A percentile compares a stretch with the other conserved stretches of the same genome.
phyloP scores from a whole-genome alignment of 2,329 filamentous ascomycete species.

The Penicillium sp. region DNA sequence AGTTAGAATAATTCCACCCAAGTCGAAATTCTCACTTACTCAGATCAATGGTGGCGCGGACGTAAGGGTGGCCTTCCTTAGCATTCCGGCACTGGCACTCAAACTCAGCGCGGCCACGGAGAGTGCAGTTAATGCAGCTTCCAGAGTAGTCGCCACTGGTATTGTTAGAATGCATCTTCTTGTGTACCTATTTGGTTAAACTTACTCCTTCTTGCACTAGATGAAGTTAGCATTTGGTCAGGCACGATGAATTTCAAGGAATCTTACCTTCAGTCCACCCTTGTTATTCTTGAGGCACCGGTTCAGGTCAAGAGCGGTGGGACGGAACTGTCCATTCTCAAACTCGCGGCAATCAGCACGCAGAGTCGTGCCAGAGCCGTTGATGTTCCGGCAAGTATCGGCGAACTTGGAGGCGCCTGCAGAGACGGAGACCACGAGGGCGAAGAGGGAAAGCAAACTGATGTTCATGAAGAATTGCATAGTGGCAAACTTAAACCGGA shows the following conservation, averaged over 20 bases:
- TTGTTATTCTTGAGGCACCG: conserved; percentile 17
- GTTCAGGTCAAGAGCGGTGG: conserved; percentile 14
- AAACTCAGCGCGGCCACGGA: conserved; percentile 13
- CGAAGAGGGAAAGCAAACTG: conserved; percentile 12
- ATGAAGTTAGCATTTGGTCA: conserved; percentile 1
- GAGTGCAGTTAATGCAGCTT: conserved; percentile 16
- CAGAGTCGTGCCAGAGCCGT: conserved; percentile 9
- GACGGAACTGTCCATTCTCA: conserved; percentile 10
- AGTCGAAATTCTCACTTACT: conserved; percentile 3
- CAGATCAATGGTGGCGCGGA: conserved; percentile 12
- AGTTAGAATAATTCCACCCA: neutral
- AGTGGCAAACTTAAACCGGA: too few species aligned
- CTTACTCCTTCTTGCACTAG: conserved; percentile 18
- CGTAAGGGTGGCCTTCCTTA: conserved; percentile 10
- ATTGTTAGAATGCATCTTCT: neutral
- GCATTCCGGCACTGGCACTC: conserved; percentile 16
- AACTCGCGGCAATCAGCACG: conserved; percentile 11
- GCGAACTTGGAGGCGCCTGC: conserved; percentile 17
- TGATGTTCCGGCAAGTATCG: conserved; percentile 14
- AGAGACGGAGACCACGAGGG: conserved; percentile 12
- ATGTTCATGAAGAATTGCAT: conserved; percentile 15
- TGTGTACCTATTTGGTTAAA: neutral
- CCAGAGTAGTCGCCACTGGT: conserved; percentile 13
- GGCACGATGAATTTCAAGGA: neutral
- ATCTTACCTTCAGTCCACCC: conserved; percentile 10